A percentile compares a stretch with the other conserved stretches of the same genome.
Conservation (phyloP, 129 eudicot species). For the Calendula officinalis region DNA sequence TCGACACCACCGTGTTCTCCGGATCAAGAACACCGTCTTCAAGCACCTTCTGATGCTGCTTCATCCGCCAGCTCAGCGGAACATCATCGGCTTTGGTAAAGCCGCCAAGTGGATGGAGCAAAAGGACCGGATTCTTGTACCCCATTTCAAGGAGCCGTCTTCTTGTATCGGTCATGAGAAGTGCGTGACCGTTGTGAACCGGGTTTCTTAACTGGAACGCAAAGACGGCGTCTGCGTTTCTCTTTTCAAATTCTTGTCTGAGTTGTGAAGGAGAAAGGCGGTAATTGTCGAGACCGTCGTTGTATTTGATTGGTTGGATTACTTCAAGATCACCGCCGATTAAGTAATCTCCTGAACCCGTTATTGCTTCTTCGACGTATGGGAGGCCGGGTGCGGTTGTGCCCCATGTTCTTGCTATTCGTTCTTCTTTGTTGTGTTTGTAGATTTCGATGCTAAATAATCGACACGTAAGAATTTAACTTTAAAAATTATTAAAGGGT, state of each 20-base stretch:
- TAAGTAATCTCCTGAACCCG: conserved; percentile 82
- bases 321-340: conserved; percentile 98
- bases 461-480: too few species aligned
- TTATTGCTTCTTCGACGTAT: conserved; percentile 77
- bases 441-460: conserved; percentile 80
- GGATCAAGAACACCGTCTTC: conserved; percentile 95
- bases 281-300: conserved; percentile 82
- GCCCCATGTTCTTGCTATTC: conserved; percentile 98
- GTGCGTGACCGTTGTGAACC: conserved; percentile 94
- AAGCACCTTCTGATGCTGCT: conserved; percentile 95
- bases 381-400: conserved; percentile 95
- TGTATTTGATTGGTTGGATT: conserved; percentile 68
- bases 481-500: too few species aligned
- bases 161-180: conserved; percentile 92
- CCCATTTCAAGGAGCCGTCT: conserved; percentile 98
- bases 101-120: conserved; percentile 97
- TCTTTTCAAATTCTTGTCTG: conserved; percentile 71
- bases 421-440: conserved; percentile 97
- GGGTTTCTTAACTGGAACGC: conserved; percentile 97
- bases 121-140: conserved; percentile 79
- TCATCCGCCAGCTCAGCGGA: conserved; percentile 95
- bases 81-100: conserved; percentile 91
- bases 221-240: conserved; percentile 93
- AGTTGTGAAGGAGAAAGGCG: conserved; percentile 87
- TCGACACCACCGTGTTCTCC: conserved; percentile 84